Base-by-base conservation (phyloP, 352 stramenopile genomes). In the Phytophthora chlamydospora region DNA sequence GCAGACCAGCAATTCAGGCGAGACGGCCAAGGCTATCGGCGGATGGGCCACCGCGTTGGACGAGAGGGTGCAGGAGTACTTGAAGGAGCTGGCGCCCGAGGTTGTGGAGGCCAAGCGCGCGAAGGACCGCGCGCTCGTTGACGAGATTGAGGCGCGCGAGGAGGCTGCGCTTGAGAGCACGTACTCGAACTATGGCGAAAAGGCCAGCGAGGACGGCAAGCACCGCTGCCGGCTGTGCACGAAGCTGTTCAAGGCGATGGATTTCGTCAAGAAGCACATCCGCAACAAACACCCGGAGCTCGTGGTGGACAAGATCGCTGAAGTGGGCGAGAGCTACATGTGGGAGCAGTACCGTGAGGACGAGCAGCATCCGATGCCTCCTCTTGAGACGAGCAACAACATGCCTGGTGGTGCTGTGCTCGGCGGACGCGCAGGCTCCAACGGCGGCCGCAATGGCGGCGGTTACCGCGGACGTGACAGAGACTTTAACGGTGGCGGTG, bases 241-340 rank as follows among this genome's bases (percentile, higher is more conserved):
- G 3, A 96, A 96, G 60, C 67, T 96, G 7, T 96, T 96, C 64
- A 96, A 96, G 65, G 85, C 83, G 4, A 73, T 91, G 35, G 83
- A 93, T 46, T 96, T 94, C 59, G 83, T 96, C 12, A 93, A 94
- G 63, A 96, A 96, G 58, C 87, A 96, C 68, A 91, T 94, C 55
- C 81, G 82, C 17, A 96, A 96, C 74, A 93, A 93, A 56, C 87
- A 96, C 61, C 80, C 80, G 4, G 87, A 96, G 62, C 67, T 94
- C 7, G 82, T 85, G 24, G 83, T 93, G 16, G 83, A 93, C 54
- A 93, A 92, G 62, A 78, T 93, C 49, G 84, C 84, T 4, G 75
- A 90, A 41, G 82, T 91, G 3, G 86, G 84, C 11, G 86, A 95
- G 54, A 92, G 74, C 50, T 95, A 91, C 69, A 95, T 95, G 86